A percentile compares a stretch with the other conserved stretches of the same genome.
Evolutionary conservation across 768 basidiomycete species (phyloP).

Genomic region (Collybia sp.): DNA sequence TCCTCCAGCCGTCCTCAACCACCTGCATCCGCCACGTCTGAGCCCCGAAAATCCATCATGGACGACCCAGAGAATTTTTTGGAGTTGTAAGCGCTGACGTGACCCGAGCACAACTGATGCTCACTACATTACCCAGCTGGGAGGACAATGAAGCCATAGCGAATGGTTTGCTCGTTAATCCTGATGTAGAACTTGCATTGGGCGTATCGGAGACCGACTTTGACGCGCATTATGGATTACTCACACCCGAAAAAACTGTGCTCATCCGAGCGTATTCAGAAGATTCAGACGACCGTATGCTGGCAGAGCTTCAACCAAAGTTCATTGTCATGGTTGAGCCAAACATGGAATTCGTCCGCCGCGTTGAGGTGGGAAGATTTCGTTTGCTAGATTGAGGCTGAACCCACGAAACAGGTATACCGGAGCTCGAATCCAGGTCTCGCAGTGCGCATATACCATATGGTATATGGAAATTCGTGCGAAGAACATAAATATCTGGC

Average conservation of each 20-base stretch:
- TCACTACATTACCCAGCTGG: slow-evolving; percentile 19
- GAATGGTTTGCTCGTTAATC: slow-evolving; percentile 19
- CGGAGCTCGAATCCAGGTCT: slow-evolving; percentile 79
- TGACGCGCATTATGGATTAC: slow-evolving; percentile 74
- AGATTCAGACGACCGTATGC: slow-evolving; percentile 85
- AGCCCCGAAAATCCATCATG: slow-evolving; percentile 18
- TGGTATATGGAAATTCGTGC: slow-evolving; percentile 89
- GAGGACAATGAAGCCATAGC: slow-evolving; percentile 8
- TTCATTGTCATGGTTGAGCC: slow-evolving; percentile 98
- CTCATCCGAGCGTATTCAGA: slow-evolving; percentile 86
- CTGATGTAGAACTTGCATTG: slow-evolving; percentile 30
- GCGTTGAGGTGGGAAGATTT: slow-evolving; percentile 68
- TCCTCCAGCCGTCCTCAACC: slow-evolving; percentile 12
- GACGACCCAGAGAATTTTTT: slow-evolving; percentile 25
- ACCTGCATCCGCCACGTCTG: slow-evolving; percentile 8
- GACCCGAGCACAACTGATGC: slow-evolving; percentile 21
- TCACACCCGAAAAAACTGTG: slow-evolving; percentile 75
- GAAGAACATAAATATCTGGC: slow-evolving; percentile 96
- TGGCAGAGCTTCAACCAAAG: slow-evolving; percentile 83
- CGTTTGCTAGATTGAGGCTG: neutral
- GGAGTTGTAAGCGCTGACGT: too few relatives aligned
- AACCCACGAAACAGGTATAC: slow-evolving; percentile 59
- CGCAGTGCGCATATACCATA: slow-evolving; percentile 87
- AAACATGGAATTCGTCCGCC: slow-evolving; percentile 85
- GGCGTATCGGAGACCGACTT: slow-evolving; percentile 50